These are phyloP conservation scores for Gelatoporia subvermispora DNA, from an alignment of 768 basidiomycete genomes.

Conservation along the genomic window DNA sequence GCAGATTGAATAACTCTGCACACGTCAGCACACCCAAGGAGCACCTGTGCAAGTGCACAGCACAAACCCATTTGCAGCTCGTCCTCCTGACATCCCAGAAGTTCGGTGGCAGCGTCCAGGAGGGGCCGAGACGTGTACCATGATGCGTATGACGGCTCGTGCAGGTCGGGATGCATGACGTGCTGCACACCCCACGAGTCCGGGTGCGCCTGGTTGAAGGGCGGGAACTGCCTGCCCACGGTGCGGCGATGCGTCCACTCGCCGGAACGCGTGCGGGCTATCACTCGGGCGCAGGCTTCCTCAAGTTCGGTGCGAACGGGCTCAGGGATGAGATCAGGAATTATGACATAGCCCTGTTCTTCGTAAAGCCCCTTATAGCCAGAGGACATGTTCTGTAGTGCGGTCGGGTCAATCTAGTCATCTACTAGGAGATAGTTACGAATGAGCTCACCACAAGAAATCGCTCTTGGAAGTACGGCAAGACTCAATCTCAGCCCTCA, in stretches of 20 bases:
- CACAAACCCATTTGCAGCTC: constrained; percentile 66
- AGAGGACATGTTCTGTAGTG: not conserved
- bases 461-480: too few relatives aligned
- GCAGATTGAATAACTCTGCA: constrained; percentile 68
- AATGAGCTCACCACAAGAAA: too few relatives aligned
- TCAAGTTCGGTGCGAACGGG: constrained; percentile 36
- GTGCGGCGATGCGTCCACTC: constrained; percentile 63
- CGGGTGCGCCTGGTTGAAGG: constrained; percentile 50
- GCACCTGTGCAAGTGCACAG: not conserved
- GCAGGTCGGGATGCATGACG: constrained; percentile 72
- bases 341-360: constrained; percentile 59
- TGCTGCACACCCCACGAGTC: constrained; percentile 84
- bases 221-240: constrained; percentile 78
- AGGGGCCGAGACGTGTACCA: constrained; percentile 65
- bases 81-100: constrained; percentile 53
- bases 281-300: constrained; percentile 46
- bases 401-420: too few relatives aligned
- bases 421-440: too few relatives aligned
- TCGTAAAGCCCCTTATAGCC: constrained; percentile 48
- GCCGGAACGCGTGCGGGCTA: constrained; percentile 52
- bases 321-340: constrained; percentile 48
- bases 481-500: too few relatives aligned
- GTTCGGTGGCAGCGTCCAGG: constrained; percentile 34
- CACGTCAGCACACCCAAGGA: not conserved
- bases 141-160: constrained; percentile 50